These are phyloP conservation scores for Yarrowia deformans DNA, from an alignment of 805 yeast genomes.

Conservation along the genomic window DNA sequence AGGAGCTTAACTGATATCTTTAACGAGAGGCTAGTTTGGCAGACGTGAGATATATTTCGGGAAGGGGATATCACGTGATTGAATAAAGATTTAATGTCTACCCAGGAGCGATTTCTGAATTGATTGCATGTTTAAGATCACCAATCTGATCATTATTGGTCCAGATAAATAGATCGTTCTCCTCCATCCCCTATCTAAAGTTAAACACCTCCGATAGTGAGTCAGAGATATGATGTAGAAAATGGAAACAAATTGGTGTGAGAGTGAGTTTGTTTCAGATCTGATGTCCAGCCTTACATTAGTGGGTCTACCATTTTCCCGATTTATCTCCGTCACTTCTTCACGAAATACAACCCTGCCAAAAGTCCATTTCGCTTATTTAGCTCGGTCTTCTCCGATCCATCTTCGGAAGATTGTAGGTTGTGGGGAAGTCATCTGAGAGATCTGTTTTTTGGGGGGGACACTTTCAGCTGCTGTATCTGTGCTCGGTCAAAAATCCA, in stretches of 20 bases:
- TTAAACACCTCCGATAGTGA: conserved; percentile 7
- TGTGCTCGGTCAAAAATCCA: neutral
- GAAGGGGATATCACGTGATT: no score
- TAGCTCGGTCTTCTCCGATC: conserved; percentile 17
- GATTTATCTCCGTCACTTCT: no score
- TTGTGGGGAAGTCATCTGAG: neutral
- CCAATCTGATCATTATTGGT: neutral
- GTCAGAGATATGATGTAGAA: conserved; percentile 1
- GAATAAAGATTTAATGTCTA: neutral
- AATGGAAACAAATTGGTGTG: neutral
- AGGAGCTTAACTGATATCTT: neutral
- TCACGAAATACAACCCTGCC: neutral
- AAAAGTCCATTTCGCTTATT: neutral
- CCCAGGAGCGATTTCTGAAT: neutral
- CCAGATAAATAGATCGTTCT: neutral
- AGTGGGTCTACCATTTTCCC: no score
- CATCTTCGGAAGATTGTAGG: neutral
- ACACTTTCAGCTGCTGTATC: neutral
- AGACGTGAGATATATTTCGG: no score
- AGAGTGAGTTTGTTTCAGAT: no score
- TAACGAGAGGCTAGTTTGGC: neutral
- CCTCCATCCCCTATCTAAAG: neutral
- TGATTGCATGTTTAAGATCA: neutral
- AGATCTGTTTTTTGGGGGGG: neutral
- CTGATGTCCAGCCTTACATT: no score